Percentiles rank a stretch among this genome's conserved stretches.
Conservation (phyloP, 164 flowering plant genomes). For the Vitis rupestris region DNA sequence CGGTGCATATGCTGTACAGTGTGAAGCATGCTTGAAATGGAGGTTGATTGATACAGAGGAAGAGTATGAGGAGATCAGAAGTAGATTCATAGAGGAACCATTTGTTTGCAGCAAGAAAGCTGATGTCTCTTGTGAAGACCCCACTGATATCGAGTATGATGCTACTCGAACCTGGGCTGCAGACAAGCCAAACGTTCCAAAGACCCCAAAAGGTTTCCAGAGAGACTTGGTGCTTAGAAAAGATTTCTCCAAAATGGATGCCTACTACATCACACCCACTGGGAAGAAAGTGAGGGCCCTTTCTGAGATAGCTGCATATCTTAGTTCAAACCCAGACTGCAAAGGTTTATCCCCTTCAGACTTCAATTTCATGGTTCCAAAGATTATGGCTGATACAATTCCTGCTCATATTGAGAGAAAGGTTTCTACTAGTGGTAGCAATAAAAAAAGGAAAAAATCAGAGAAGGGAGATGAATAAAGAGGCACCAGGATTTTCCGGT, state of each 20-base stretch:
- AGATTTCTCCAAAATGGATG: slow-evolving; percentile 67
- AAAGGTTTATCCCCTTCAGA: slow-evolving; percentile 32
- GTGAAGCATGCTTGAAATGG: slow-evolving; percentile 77
- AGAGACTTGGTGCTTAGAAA: slow-evolving; percentile 54
- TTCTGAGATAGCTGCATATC: slow-evolving; percentile 44
- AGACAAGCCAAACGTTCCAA: slow-evolving; percentile 78
- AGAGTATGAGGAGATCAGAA: slow-evolving; percentile 74
- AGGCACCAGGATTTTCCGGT: neutral
- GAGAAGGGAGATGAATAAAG: slow-evolving; percentile 4
- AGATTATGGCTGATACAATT: slow-evolving; percentile 62
- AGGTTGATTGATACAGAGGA: slow-evolving; percentile 59
- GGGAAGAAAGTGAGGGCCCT: slow-evolving; percentile 61
- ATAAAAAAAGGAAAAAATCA: slow-evolving; percentile 24
- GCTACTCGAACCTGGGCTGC: slow-evolving; percentile 63
- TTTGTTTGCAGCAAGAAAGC: slow-evolving; percentile 48
- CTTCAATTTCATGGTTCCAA: slow-evolving; percentile 61
- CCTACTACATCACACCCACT: slow-evolving; percentile 51
- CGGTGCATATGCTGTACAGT: slow-evolving; percentile 60
- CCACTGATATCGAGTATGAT: slow-evolving; percentile 72
- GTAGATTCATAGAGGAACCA: slow-evolving; percentile 51
- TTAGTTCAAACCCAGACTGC: slow-evolving; percentile 49
- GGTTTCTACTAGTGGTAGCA: slow-evolving; percentile 11
- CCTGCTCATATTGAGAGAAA: slow-evolving; percentile 31
- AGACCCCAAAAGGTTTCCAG: slow-evolving; percentile 67
- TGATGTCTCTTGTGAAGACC: slow-evolving; percentile 58